Evolutionary conservation across 208 protist genomes (phyloP).

Genomic region (Naegleria gruberi): DNA sequence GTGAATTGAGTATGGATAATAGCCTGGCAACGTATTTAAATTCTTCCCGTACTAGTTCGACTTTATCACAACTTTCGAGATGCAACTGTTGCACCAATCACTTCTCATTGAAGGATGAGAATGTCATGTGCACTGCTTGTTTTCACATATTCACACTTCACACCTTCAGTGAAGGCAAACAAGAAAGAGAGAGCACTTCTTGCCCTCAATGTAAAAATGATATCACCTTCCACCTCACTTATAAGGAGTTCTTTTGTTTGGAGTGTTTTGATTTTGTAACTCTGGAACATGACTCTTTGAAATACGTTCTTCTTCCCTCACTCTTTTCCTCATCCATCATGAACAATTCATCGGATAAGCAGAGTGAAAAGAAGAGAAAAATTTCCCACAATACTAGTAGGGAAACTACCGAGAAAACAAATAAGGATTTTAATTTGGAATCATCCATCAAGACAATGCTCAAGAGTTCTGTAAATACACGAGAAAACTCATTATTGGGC

Average conservation of each 20-base stretch:
- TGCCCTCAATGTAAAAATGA: background rate
- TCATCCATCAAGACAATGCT: background rate
- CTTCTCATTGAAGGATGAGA: background rate
- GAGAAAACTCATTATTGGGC: constrained; percentile 23
- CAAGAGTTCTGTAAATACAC: background rate
- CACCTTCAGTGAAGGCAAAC: background rate
- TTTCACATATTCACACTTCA: background rate
- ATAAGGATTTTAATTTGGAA: background rate
- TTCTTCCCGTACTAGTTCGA: no score
- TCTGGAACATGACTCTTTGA: background rate
- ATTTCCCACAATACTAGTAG: background rate
- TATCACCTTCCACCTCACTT: background rate
- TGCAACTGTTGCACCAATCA: background rate
- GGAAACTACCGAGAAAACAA: background rate
- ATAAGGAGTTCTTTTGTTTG: background rate
- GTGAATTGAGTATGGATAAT: no score
- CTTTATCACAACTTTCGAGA: no score
- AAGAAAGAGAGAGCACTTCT: background rate
- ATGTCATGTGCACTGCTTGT: background rate
- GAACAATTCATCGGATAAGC: background rate
- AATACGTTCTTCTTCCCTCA: background rate
- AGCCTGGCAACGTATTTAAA: no score
- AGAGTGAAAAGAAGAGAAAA: background rate
- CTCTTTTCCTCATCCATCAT: background rate
- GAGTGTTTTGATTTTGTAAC: background rate